Conservation (phyloP, 2,329 filamentous ascomycete species). For the Curvularia sp. region DNA sequence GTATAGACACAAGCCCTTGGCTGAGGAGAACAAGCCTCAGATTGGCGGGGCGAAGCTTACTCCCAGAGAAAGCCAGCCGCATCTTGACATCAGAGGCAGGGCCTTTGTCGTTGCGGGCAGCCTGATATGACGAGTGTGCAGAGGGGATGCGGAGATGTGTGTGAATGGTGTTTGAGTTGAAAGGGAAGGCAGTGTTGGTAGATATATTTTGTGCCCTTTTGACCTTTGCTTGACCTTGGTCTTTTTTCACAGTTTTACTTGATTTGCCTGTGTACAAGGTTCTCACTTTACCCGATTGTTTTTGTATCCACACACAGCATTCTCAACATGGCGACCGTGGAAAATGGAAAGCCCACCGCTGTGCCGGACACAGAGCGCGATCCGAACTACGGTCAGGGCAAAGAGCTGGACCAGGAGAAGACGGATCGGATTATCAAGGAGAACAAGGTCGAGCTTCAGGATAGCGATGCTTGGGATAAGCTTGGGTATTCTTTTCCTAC, state of each 20-base stretch:
- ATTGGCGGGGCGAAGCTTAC: constrained; percentile 26
- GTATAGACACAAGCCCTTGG: constrained; percentile 23
- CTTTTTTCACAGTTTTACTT: not conserved
- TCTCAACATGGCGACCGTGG: constrained; percentile 19
- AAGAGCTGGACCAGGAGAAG: constrained; percentile 23
- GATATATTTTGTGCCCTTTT: constrained; percentile 2
- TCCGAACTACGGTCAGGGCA: constrained; percentile 29
- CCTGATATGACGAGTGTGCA: constrained; percentile 3
- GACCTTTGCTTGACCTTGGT: not conserved
- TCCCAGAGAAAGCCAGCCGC: constrained; percentile 20
- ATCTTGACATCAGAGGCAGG: constrained; percentile 26
- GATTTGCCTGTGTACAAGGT: not conserved
- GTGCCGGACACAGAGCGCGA: constrained; percentile 37
- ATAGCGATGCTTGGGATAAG: constrained; percentile 50
- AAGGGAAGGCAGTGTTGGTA: not conserved
- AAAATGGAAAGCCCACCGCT: constrained; percentile 19
- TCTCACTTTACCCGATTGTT: too few species aligned
- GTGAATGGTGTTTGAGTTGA: not conserved
- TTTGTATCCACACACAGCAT: not conserved
- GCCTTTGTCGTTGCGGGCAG: not conserved
- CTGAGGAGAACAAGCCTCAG: constrained; percentile 18
- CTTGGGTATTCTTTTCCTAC: constrained; percentile 56
- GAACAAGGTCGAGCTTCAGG: constrained; percentile 47
- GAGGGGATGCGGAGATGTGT: not conserved
- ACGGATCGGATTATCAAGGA: constrained; percentile 34